Evolutionary conservation across 305 asterid species (phyloP), one percentile per base, ranked within the genome.

Genomic region (Fraxinus xanthoxyloides): DNA sequence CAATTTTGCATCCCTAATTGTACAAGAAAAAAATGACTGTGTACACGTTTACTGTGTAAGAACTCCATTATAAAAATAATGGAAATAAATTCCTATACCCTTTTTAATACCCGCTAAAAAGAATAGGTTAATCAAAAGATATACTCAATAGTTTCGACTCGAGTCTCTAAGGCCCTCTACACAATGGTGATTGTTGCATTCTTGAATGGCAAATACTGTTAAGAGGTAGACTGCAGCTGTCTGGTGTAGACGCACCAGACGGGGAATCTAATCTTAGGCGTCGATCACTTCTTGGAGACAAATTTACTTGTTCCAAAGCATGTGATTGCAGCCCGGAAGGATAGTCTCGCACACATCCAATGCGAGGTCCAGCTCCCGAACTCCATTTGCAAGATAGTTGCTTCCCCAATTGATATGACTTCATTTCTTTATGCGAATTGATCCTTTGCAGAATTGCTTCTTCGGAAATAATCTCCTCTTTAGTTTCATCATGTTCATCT

Each of bases 311-410:
- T 82, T 90, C 95, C 38, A 93, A 80, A 10, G 92, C 97, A 31
- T 90, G 97, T 5, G 90, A 88, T 65, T 93, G 97, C 3, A 93
- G 93, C 81, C 90, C 91, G 0, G 95, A 80, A 1, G 95, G 97
- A 72, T 92, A 93, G n/a, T 92, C 97, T 79, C 97, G 86, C 83
- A 93, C 80, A 79, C 97, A 93, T 5, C 97, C 92, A 7, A 93
- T 93, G 19, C 97, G 85, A 12, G 97, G 96, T 31, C 97, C 97
- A 6, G 96, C 97, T 76, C 97, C 97, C 0, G 96, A 89, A 87
- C 97, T 93, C 97, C 97, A 93, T 82, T 59, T 92, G 88, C 91
- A 90, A 13, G 96, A 92, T 56, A 92, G 10, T 31, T 93, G 96
- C 82, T 91, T 91, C 56, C 95, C 97, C 35, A 92, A 21, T 82